phyloP scores from a whole-genome alignment of 768 basidiomycete genomes.

The Hypholoma sublateritium region DNA sequence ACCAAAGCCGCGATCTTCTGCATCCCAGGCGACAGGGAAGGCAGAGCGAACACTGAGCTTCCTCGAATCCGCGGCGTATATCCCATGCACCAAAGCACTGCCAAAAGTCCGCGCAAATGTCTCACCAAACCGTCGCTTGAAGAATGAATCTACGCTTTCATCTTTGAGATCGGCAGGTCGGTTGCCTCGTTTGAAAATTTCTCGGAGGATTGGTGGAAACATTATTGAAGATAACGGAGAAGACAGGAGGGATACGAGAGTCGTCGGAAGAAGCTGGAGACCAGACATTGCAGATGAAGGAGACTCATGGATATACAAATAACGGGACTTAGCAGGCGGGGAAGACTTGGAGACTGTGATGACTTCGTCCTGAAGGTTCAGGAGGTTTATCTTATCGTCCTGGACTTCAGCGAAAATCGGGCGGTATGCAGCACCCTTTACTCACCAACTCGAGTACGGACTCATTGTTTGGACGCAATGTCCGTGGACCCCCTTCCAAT shows the following conservation, averaged over 20 bases:
- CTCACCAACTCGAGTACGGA: slow-evolving; percentile 80
- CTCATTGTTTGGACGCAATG: slow-evolving; percentile 74
- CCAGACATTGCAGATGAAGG: slow-evolving; percentile 35
- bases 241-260: slow-evolving; percentile 33
- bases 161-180: slow-evolving; percentile 47
- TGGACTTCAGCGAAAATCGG: background rate
- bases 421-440: background rate
- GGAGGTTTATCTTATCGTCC: slow-evolving; percentile 67
- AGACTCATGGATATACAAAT: slow-evolving; percentile 52
- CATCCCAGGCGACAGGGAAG: slow-evolving; percentile 72
- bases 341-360: slow-evolving; percentile 67
- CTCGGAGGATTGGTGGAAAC: slow-evolving; percentile 53
- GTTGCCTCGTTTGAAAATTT: slow-evolving; percentile 54
- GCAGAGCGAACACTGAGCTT: slow-evolving; percentile 72
- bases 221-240: slow-evolving; percentile 45
- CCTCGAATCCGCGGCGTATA: slow-evolving; percentile 87
- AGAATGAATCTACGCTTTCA: slow-evolving; percentile 79
- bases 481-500: slow-evolving; percentile 87
- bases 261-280: slow-evolving; percentile 51
- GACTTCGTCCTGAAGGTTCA: slow-evolving; percentile 58
- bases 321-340: slow-evolving; percentile 77
- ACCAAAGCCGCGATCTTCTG: slow-evolving; percentile 66
- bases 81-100: slow-evolving; percentile 85
- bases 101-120: slow-evolving; percentile 73
- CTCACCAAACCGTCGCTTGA: slow-evolving; percentile 71